Evolutionary conservation across 495 filamentous ascomycete genomes (phyloP), one percentile per base, ranked within the genome.

Genomic region (Pseudevernia furfuracea): DNA sequence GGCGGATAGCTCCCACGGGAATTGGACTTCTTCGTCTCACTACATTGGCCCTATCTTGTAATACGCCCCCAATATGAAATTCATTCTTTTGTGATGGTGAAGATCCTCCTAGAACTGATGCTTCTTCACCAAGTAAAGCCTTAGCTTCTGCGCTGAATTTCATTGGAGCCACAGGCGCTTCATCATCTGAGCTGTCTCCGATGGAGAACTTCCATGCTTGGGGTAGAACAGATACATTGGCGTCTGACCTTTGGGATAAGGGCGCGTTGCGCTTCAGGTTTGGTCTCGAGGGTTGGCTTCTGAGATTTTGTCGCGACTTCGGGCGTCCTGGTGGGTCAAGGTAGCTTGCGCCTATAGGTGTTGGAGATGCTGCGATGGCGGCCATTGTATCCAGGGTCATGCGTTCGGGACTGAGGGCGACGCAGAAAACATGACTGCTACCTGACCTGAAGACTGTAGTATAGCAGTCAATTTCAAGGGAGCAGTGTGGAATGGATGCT

Each of bases 111-210:
- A 76, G 66, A 48, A 74, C 64, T 61, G 81, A 72, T 17, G 81
- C 82, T 58, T 85, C 84, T 67, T 87, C 86, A 62, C 87, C 85
- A 10, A 92, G 76, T 17, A 92, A 76, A 30, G 88, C 88, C 69
- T 90, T 91, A 12, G 88, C 89, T 43, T 88, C 81, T 41, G 89
- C 89, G 69, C 88, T 91, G 69, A 91, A 85, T 72, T 88, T 90
- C 74, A 90, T 89, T 64, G 88, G 88, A 11, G 62, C 55, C 32
- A 85, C 79, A 28, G 82, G 83, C 11, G 82, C 79, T 67, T 88
- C 85, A 63, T 91, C 88, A 69, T 92, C 89, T 23, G 89, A 91
- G 75, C 88, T 91, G 69, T 92, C 89, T 11, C 80, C 81, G 6
- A 74, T 70, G 21, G 79, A 75, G 57, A 68, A 67, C 41, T 62